phyloP scores from a whole-genome alignment of 176 grass and related monocot genomes.

The Phoenix dactylifera region DNA sequence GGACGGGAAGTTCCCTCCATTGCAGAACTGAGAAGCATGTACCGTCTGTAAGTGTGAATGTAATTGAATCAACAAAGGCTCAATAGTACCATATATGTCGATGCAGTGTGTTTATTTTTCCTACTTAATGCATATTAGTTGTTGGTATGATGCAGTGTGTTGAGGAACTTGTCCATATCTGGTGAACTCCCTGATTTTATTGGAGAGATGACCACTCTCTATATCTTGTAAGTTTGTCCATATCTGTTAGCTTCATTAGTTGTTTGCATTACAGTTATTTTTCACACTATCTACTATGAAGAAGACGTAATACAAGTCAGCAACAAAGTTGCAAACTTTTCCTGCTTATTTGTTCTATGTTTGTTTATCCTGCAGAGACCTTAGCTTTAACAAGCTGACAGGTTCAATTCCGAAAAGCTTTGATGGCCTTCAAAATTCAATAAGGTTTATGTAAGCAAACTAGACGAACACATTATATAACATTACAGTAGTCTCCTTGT shows the following conservation, averaged over 20 bases:
- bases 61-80: no score
- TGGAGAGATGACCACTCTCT: neutral
- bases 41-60: conserved; percentile 3
- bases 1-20: conserved; percentile 7
- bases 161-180: conserved; percentile 20
- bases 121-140: no score
- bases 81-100: no score
- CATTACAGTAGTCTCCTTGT: neutral
- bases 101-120: no score
- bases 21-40: neutral
- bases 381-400: conserved; percentile 69
- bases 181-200: conserved; percentile 13
- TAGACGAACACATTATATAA: conserved; percentile 16
- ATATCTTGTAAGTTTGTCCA: conserved; percentile 3
- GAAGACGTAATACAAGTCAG: no score
- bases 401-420: conserved; percentile 50
- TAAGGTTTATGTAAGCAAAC: conserved; percentile 63
- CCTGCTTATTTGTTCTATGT: no score
- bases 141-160: neutral
- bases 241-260: no score
- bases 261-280: no score
- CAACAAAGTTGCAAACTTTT: no score
- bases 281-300: no score
- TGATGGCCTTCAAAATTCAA: conserved; percentile 15
- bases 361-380: conserved; percentile 31